Evolutionary conservation across 2,329 filamentous ascomycete species (phyloP), one percentile per base, ranked within the genome.

Genomic region (Sporothrix pseudoabietina): DNA sequence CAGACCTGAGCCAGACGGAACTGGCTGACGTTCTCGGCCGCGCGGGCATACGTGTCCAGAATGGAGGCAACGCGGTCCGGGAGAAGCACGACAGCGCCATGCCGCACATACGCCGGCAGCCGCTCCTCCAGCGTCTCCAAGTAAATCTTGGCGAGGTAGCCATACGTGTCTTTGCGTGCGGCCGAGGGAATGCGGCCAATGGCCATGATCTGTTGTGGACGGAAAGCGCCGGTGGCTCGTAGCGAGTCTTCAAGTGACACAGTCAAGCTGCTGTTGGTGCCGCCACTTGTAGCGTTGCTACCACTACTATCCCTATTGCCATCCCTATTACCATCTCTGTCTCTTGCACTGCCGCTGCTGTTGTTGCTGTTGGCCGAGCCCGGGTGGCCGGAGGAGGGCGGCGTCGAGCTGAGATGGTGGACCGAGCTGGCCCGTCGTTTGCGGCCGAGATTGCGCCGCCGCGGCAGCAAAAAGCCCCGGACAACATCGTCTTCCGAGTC

Each of bases 401-500:
- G 87, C 6, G 88, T 89, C 0, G 87, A 87, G 80, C 86, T 89
- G 66, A 88, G 74, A 0, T 80, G 78, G 68, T 82, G 81, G 0
- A 79, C 80, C 12, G 85, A 82, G 68, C 86, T 84, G 55, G 81
- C 80, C 75, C 84, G 81, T 26, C 86, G 76, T 74, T 84, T 81
- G 57, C 81, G 19, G 75, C 78, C 52, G 80, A 82, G 68, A 80
- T 39, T 41, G 16, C 82, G 73, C 81, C 77, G 75, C 83, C 8
- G 86, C 82, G 0, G 75, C 32, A 86, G 86, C 2, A 91, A 80
- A 77, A 91, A 91, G 74, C 84, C 89, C 3, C 86, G 87, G 6
- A 90, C 82, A 0, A 87, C 87, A 70, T 91, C 89, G 75, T 91
- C 89, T 77, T 91, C 89, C 0, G 89, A 91, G 76, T 91, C 89